Evolutionary conservation across 441 rosid species (phyloP), one percentile per base, ranked within the genome.

Genomic region (Populus hybrid): DNA sequence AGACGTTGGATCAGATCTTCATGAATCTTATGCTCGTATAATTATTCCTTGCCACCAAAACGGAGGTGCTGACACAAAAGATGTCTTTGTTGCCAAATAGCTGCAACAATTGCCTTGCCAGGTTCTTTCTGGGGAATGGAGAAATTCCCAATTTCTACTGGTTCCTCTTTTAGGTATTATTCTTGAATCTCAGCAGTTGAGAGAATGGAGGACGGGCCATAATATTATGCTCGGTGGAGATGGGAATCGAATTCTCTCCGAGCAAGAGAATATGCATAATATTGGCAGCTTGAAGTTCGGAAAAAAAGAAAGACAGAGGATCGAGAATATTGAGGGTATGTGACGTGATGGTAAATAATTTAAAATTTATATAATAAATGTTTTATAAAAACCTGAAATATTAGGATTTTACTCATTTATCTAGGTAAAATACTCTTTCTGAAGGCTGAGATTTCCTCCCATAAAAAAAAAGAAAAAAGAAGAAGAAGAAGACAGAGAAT

Each of bases 241-340:
- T 12, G 23, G 61, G 61, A 79, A 83, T 74, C 83, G 50, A 65
- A 77, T 80, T 83, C 85, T 5, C 14, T 50, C 20, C 3, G 1
- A 18, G 35, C 73, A 26, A 70, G n/a, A 70, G 76, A 61, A 57
- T 30, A 8, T 20, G 67, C 24, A 34, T 73, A 36, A 23, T 54
- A 46, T n/a, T 63, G 36, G 1, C 21, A 10, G 10, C 12, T 24
- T 67, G 26, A 40, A 5, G 34, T 67, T 57, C 1, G 68, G 34
- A 32, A 5, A 38, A 38, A 21, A 24, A n/a, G 21, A 1, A 14
- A 35, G 3, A 26, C 61, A 57, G 0, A n/a, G 59, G 34, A 57
- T 21, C 9, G 28, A 2, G 59, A 26, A 35, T 9, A 50, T 18
- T 16, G 61, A 18, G 26, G 1, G 1, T 26, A 1, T 1, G 26